phyloP scores from a whole-genome alignment of 305 asterid species.

The Nicotiana rustica region DNA sequence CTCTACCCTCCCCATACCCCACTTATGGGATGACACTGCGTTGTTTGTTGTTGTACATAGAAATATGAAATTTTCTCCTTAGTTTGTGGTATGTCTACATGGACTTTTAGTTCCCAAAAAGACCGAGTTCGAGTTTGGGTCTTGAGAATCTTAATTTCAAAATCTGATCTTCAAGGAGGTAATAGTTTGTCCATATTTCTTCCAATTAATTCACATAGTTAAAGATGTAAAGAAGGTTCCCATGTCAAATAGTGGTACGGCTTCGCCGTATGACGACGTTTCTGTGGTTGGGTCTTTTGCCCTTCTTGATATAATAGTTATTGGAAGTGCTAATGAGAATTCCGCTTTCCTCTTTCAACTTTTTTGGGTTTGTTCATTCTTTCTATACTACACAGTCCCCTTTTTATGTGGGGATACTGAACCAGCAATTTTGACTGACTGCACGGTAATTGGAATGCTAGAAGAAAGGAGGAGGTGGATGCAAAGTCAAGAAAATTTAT shows the following conservation, averaged over 20 bases:
- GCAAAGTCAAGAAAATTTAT: background rate
- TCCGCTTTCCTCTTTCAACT: background rate
- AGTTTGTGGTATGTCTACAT: background rate
- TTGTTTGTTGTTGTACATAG: no score
- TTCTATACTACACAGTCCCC: background rate
- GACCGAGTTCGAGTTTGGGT: no score
- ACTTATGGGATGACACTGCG: no score
- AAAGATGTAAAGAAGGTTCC: no score
- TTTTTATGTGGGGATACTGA: background rate
- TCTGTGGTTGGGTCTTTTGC: no score
- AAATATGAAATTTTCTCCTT: background rate
- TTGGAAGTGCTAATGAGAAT: background rate
- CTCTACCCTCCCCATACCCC: no score
- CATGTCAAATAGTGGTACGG: no score
- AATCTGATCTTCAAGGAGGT: background rate
- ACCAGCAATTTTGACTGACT: background rate
- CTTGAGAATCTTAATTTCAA: background rate
- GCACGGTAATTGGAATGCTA: background rate
- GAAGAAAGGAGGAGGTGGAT: constrained; percentile 17
- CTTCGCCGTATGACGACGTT: no score
- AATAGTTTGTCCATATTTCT: background rate
- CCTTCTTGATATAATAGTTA: background rate
- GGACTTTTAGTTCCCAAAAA: background rate
- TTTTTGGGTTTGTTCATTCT: background rate
- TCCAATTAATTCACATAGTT: background rate